Conservation (phyloP, 2,329 filamentous ascomycete species). For the Phialophora tarda region DNA sequence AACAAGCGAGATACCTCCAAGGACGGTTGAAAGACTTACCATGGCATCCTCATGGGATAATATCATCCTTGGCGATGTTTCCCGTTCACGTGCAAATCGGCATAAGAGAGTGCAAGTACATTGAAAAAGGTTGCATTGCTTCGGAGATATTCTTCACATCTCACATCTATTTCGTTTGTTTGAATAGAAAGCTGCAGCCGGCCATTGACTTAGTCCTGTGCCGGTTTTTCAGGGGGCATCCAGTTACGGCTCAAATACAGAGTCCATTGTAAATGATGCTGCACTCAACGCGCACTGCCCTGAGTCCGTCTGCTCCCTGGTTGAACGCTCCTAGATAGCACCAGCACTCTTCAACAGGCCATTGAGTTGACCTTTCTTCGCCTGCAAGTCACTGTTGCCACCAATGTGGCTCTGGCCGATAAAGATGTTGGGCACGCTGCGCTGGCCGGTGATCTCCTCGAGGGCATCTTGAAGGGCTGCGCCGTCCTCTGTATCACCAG, state of each 20-base stretch:
- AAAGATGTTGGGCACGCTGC: conserved; percentile 94
- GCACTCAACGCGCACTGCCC: not conserved
- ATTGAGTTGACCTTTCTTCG: conserved; percentile 67
- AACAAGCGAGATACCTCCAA: not conserved
- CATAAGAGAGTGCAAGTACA: not conserved
- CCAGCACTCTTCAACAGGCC: conserved; percentile 67
- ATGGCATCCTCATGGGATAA: not conserved
- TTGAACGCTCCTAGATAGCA: conserved; percentile 58
- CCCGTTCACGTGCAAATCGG: not conserved
- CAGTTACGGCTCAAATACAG: not conserved
- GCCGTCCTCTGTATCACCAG: conserved; percentile 70
- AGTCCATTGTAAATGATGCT: not conserved
- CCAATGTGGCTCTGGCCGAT: conserved; percentile 91
- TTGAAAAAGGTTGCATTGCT: not conserved
- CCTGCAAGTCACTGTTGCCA: conserved; percentile 88
- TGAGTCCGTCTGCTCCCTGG: not conserved
- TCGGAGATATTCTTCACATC: not conserved
- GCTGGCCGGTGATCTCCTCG: conserved; percentile 77
- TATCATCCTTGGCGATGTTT: too few species aligned
- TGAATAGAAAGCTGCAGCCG: not conserved
- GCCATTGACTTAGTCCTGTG: not conserved
- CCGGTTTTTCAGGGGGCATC: not conserved
- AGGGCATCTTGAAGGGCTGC: conserved; percentile 82
- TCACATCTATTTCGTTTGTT: not conserved
- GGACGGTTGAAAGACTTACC: not conserved